Percentiles rank a stretch among this genome's conserved stretches.
Conservation (phyloP, 176 grass and related monocot species). For the Oryza officinalis region DNA sequence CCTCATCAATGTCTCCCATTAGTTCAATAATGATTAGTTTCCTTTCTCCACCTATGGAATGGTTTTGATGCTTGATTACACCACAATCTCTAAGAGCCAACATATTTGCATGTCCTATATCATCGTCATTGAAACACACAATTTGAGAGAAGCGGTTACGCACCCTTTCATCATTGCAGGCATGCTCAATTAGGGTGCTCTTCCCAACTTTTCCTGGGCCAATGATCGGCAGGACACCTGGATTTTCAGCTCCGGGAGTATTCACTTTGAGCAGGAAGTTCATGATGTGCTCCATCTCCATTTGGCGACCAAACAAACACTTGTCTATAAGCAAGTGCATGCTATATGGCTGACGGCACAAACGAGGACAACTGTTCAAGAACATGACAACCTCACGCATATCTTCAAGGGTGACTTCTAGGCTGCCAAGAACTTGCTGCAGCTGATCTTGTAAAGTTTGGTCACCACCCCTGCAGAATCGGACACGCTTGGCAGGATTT, state of each 20-base stretch:
- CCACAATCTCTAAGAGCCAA: background rate
- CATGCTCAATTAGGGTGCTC: conserved; percentile 29
- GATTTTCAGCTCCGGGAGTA: too few species aligned
- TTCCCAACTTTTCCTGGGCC: conserved; percentile 12
- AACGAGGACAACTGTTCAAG: background rate
- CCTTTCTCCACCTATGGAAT: background rate
- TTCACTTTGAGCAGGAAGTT: background rate
- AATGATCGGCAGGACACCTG: background rate
- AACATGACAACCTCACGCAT: background rate
- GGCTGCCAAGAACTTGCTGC: too few species aligned
- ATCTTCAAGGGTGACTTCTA: background rate
- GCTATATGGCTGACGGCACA: background rate
- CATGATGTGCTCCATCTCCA: background rate
- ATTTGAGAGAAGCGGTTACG: conserved; percentile 15
- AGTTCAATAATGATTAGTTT: conserved; percentile 9
- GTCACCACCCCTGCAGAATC: too few species aligned
- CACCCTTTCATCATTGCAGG: conserved; percentile 12
- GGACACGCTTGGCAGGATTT: too few species aligned
- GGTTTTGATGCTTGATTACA: background rate
- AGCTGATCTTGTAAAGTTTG: too few species aligned
- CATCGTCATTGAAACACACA: background rate
- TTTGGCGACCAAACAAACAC: background rate
- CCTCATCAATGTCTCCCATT: background rate
- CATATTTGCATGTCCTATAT: background rate
- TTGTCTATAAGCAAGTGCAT: background rate